Base-by-base conservation (phyloP, 140 eudicot genomes). In the Senecio squalidus region DNA sequence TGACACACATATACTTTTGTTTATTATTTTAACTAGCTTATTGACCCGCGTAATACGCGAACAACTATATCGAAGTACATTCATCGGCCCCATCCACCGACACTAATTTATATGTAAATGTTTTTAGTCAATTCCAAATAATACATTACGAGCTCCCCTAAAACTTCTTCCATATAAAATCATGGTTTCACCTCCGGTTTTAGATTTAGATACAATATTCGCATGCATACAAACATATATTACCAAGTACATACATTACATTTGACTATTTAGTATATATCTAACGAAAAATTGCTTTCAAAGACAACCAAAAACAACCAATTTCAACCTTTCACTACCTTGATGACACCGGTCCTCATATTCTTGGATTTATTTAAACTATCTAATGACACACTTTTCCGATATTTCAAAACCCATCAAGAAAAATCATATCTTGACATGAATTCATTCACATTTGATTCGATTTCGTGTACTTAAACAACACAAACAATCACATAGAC, bases 361-460 rank as follows among this genome's bases (percentile, higher is more conserved):
- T 23, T 64, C 46, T 72, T 72, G 72, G 67, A 64, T 33, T 57
- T 72, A 72, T 64, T 72, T 9, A 20, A 46, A 2, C 24, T 25
- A 64, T 27, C 3, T 31, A 6, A 13, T 13, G 6, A 62, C 45
- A 64, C 66, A 49, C 51, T 70, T 53, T 62, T 61, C 51, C 8
- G 51, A 70, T 41, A 30, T 15, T 53, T 70, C 65, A 70, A 52
- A 51, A 45, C 66, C 71, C 58, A 54, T 48, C 44, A 54, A 61
- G 13, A 52, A 29, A 70, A 31, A 24, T 44, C 31, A 34, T 11
- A 60, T 64, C 60, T 56, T 38, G 38, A 55, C 18, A 27, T 50
- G 23, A 31, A 0, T 30, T 55, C 15, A 14, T 27, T 38, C 61
- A 14, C 24, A 14, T 55, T 50, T 16, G 34, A 60, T 58, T 33